These are phyloP conservation scores for Plasmodium vivax DNA, from an alignment of 169 alveolate genomes.

Conservation along the genomic window DNA sequence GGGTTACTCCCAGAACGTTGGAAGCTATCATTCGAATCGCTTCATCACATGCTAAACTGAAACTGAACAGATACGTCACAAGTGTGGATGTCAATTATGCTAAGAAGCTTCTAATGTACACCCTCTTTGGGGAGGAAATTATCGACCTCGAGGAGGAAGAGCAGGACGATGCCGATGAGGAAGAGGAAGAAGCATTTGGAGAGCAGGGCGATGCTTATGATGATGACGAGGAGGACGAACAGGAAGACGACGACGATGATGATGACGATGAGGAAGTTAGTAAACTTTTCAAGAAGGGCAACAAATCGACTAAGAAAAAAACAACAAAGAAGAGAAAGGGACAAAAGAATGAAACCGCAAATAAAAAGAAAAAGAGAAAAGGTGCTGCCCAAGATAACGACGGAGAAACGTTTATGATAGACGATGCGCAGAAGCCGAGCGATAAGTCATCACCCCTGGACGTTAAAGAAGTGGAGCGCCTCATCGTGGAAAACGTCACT, in stretches of 20 bases:
- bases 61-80: constrained; percentile 86
- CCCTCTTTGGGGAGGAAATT: constrained; percentile 85
- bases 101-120: constrained; percentile 84
- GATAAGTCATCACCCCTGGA: background rate
- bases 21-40: constrained; percentile 92
- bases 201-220: constrained; percentile 17
- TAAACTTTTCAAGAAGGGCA: background rate
- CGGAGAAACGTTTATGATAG: constrained; percentile 6
- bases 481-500: constrained; percentile 53
- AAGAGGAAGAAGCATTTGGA: constrained; percentile 14
- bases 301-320: background rate
- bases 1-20: constrained; percentile 88
- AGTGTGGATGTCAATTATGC: constrained; percentile 84
- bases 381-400: background rate
- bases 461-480: constrained; percentile 39
- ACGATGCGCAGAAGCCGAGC: constrained; percentile 3
- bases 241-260: constrained; percentile 24
- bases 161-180: constrained; percentile 35
- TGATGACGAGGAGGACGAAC: constrained; percentile 7
- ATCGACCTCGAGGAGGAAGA: constrained; percentile 53
- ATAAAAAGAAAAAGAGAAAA: constrained; percentile 19
- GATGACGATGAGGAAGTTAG: constrained; percentile 7
- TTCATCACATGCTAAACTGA: constrained; percentile 90
- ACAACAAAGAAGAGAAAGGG: constrained; percentile 35
- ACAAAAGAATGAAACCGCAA: constrained; percentile 20